Conservation (phyloP, 1,284 basidiomycete genomes). For the Sphaerobolus stellatus region DNA sequence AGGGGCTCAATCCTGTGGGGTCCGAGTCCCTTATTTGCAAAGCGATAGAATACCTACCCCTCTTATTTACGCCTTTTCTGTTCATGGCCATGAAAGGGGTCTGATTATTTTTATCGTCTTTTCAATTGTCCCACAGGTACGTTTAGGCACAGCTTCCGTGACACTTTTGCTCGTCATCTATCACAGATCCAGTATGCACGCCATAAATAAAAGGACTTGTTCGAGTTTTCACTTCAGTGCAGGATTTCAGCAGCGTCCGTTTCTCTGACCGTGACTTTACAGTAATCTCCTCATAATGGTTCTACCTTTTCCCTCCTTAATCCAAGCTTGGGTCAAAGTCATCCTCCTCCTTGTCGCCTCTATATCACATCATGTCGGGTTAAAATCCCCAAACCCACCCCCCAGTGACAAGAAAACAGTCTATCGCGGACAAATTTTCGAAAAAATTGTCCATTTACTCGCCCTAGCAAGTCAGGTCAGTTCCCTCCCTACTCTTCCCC, state of each 20-base stretch:
- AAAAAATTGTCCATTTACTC: neutral
- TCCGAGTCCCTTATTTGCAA: too few relatives aligned
- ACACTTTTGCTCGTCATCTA: too few relatives aligned
- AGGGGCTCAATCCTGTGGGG: too few relatives aligned
- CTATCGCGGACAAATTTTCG: conserved; percentile 3
- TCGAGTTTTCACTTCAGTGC: neutral
- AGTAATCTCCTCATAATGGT: neutral
- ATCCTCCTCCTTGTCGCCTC: neutral
- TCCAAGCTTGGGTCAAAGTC: neutral
- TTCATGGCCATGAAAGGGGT: too few relatives aligned
- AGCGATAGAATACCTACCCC: too few relatives aligned
- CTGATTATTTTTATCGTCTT: too few relatives aligned
- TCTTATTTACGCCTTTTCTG: too few relatives aligned
- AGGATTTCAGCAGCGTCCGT: neutral
- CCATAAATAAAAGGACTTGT: neutral
- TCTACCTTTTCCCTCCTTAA: neutral
- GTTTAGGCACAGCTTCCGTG: too few relatives aligned
- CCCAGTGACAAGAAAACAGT: neutral
- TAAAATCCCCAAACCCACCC: conserved; percentile 2
- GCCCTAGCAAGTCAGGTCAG: neutral
- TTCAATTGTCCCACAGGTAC: too few relatives aligned
- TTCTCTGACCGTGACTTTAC: neutral
- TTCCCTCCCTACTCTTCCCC: neutral
- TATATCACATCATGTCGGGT: neutral
- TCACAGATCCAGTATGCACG: neutral